Percentiles rank a stretch among this genome's conserved stretches.
These are phyloP conservation scores for Xylaria intraflava DNA, from an alignment of 495 filamentous ascomycete genomes.

Conservation along the genomic window DNA sequence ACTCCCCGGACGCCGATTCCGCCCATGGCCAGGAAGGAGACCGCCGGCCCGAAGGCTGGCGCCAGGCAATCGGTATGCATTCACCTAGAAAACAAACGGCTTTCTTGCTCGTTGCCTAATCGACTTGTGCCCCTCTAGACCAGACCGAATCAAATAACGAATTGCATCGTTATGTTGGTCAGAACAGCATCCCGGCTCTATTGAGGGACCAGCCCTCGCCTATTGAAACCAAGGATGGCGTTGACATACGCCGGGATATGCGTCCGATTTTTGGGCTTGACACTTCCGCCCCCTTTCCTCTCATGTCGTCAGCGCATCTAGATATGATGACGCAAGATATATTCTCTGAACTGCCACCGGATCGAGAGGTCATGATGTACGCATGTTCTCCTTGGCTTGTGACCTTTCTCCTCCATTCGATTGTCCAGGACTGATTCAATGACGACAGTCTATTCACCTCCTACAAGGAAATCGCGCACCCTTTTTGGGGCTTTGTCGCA, in stretches of 20 bases:
- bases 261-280: slow-evolving; percentile 75
- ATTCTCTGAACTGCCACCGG: slow-evolving; percentile 55
- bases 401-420: neutral
- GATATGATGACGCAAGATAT: slow-evolving; percentile 67
- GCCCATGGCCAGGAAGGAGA: slow-evolving; percentile 33
- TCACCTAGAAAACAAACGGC: neutral
- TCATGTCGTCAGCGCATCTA: slow-evolving; percentile 67
- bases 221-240: slow-evolving; percentile 40
- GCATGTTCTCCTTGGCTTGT: slow-evolving; percentile 7
- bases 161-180: slow-evolving; percentile 58
- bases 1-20: slow-evolving; percentile 37
- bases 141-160: slow-evolving; percentile 57
- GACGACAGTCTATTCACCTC: slow-evolving; percentile 55
- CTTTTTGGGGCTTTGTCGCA: slow-evolving; percentile 72
- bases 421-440: neutral
- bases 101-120: slow-evolving; percentile 1
- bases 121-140: slow-evolving; percentile 25
- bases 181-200: slow-evolving; percentile 58
- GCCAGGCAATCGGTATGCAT: slow-evolving; percentile 32
- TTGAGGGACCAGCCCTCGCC: slow-evolving; percentile 54
- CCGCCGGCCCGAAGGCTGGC: slow-evolving; percentile 34
- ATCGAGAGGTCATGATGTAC: slow-evolving; percentile 55
- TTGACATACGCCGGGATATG: slow-evolving; percentile 56
- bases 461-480: slow-evolving; percentile 70
- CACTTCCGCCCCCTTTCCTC: slow-evolving; percentile 78